These are phyloP conservation scores for Staphylotrichum tortipilum DNA, from an alignment of 495 filamentous ascomycete genomes.

Conservation along the genomic window DNA sequence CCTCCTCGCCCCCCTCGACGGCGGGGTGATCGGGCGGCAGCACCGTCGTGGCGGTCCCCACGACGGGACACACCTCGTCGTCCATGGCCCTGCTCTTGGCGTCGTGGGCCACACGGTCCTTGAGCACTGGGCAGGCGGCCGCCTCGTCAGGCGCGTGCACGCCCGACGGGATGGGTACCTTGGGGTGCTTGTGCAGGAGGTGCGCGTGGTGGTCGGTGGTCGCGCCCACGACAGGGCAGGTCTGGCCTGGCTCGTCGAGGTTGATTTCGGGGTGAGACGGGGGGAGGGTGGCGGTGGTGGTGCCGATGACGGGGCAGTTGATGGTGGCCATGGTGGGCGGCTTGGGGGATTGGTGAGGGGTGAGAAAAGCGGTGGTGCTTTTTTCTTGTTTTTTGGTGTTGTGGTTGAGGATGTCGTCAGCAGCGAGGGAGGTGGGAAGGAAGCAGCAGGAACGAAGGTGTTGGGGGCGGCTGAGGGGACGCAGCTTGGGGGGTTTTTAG, in stretches of 20 bases:
- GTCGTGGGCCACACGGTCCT: slow-evolving; percentile 30
- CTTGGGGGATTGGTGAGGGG: too few relatives aligned
- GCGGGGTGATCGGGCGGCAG: slow-evolving; percentile 39
- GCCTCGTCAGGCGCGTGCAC: slow-evolving; percentile 29
- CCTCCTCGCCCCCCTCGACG: slow-evolving; percentile 33
- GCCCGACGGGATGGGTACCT: slow-evolving; percentile 24
- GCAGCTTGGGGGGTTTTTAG: too few relatives aligned
- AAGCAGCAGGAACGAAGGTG: too few relatives aligned
- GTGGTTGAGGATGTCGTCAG: too few relatives aligned
- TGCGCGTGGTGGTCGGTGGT: slow-evolving; percentile 39
- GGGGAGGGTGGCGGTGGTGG: slow-evolving; percentile 36
- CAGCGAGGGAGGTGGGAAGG: too few relatives aligned
- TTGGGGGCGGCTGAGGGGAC: too few relatives aligned
- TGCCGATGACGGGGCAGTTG: slow-evolving; percentile 36
- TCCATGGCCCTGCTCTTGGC: slow-evolving; percentile 38
- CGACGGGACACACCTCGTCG: slow-evolving; percentile 39
- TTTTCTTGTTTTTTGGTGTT: neutral
- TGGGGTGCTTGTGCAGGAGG: slow-evolving; percentile 36
- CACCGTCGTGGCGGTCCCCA: slow-evolving; percentile 38
- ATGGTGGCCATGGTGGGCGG: slow-evolving; percentile 11
- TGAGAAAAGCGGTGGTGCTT: too few relatives aligned
- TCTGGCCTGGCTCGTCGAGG: slow-evolving; percentile 35
- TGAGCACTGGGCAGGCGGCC: slow-evolving; percentile 37
- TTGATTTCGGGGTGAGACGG: slow-evolving; percentile 36
- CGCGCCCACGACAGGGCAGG: slow-evolving; percentile 37